Base-by-base conservation (phyloP, 805 yeast species). In the Metschnikowia reukaufii region DNA sequence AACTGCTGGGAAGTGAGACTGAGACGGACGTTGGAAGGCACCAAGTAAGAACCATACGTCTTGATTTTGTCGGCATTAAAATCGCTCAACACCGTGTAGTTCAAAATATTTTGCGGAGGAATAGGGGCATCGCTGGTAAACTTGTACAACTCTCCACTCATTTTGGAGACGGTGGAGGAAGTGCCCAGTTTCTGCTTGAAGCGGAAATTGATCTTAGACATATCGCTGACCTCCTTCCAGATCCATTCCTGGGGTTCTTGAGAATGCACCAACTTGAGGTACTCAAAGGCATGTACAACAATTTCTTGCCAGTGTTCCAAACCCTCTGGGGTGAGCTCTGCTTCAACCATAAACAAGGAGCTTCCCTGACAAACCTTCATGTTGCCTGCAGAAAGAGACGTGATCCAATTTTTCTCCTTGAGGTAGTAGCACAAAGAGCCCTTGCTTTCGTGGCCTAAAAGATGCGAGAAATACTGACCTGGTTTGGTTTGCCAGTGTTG, bases 371-470 rank as follows among this genome's bases (percentile, higher is more conserved):
- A 83, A 7, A 84, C 76, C 30, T 79, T 76, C 54, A 81, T 75
- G 34, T 80, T 76, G 7, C 96, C 96, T 29, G 90, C 82, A 31
- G 89, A 80, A 43, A 92, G 73, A 15, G 79, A 84, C 55, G 80
- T 85, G 6, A 92, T 96, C 89, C 91, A 87, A 12, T 91, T 86
- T 47, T 60, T 61, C 29, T 68, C 62, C 66, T 89, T 92, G 54
- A 92, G 77, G 53, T 74, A 77, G 46, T 83, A 78, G 30, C 89
- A 72, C 16, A 92, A 64, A 1, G 97, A 89, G 1, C 98, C 98
- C 40, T 83, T 76, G 39, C 94, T 87, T 68, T 92, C 99, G 65
- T 92, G 98, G 34, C 98, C 98, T 39, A 92, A 69, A 44, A 94
- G 72, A 64, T 94, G 97, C 17, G 91, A 80, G 54, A 72, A 77